Percentiles rank a stretch among this genome's conserved stretches.
These are phyloP conservation scores for Candida qinlingensis DNA, from an alignment of 805 yeast species.

Conservation along the genomic window DNA sequence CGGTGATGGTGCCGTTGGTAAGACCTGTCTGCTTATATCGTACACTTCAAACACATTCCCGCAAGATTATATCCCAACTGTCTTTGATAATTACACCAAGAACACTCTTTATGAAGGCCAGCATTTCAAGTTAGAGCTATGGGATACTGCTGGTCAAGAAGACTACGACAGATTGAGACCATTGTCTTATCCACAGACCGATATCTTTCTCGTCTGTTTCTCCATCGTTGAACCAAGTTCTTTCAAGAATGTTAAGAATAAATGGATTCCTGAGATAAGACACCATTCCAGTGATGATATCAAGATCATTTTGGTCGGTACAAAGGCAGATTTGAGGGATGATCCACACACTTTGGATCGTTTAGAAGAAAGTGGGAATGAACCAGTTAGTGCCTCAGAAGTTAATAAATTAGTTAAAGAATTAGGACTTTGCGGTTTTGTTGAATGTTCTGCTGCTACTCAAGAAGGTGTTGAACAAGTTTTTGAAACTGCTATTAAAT, in stretches of 20 bases:
- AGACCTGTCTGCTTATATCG: conserved; percentile 80
- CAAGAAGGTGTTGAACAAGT: conserved; percentile 83
- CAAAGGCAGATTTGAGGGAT: conserved; percentile 83
- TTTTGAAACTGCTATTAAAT: conserved; percentile 75
- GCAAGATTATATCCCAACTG: conserved; percentile 90
- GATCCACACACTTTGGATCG: conserved; percentile 68
- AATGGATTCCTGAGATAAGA: conserved; percentile 82
- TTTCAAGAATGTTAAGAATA: conserved; percentile 72
- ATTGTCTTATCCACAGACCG: conserved; percentile 87
- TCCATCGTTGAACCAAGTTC: conserved; percentile 78
- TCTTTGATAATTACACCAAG: conserved; percentile 87
- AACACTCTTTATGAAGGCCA: conserved; percentile 78
- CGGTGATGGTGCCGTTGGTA: conserved; percentile 95
- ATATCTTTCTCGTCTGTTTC: conserved; percentile 80
- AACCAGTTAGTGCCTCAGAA: conserved; percentile 57
- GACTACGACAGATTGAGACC: conserved; percentile 90
- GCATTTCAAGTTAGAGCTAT: conserved; percentile 77
- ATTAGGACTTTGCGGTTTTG: conserved; percentile 64
- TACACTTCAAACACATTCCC: conserved; percentile 93
- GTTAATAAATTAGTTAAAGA: conserved; percentile 66
- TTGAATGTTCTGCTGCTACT: conserved; percentile 88
- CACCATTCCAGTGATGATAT: conserved; percentile 76
- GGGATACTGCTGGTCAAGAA: conserved; percentile 97
- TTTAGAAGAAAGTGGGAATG: conserved; percentile 53
- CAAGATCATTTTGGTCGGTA: conserved; percentile 72